Base-by-base conservation (phyloP, 2,329 filamentous ascomycete species). In the Pseudopyrenochaeta lycopersici region DNA sequence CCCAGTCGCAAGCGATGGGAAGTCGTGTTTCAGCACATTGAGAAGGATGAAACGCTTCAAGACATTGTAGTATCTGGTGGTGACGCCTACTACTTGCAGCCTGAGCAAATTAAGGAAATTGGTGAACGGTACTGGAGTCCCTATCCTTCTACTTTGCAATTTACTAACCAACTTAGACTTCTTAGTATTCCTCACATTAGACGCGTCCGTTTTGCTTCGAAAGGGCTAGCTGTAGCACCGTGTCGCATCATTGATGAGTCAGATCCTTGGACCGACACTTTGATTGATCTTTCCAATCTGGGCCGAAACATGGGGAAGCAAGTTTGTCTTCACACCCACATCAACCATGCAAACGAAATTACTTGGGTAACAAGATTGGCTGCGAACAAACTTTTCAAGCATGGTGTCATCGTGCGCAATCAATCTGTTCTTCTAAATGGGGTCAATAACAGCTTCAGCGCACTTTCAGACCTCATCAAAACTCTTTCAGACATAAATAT, bases 61-160 rank as follows among this genome's bases (percentile, higher is more conserved):
- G 86, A 88, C 62, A 82, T 88, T 31, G 85, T 88, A 1, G 78
- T 88, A 7, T 88, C 86, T 0, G 86, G 86, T 0, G 86, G 86
- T 9, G 86, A 89, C 68, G 78, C 83, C 0, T 89, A 84, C 67
- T 85, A 84, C 49, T 77, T 88, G 2, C 70, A 77, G 15, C 81
- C 83, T 0, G 74, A 84, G 1, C 77, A 86, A 18, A 75, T 88
- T 4, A 72, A 70, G 6, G 68, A 76, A 46, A 85, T 88, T 49
- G 85, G 85, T 10, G 76, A 84, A 36, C 60, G 71, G 69, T 70
- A 55, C 11, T 46, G 49, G 15, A 40, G 35, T 11, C 12, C 17
- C 2, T n/a, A 21, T n/a, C 5, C 14, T 6, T 15, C n/a, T 12
- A 12, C 4, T 7, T n/a, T 1, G 9, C 11, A 17, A 39, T 21